Percentiles rank a stretch among this genome's conserved stretches.
Conservation (phyloP, 768 basidiomycete species). For the Clavaria fumosa region DNA sequence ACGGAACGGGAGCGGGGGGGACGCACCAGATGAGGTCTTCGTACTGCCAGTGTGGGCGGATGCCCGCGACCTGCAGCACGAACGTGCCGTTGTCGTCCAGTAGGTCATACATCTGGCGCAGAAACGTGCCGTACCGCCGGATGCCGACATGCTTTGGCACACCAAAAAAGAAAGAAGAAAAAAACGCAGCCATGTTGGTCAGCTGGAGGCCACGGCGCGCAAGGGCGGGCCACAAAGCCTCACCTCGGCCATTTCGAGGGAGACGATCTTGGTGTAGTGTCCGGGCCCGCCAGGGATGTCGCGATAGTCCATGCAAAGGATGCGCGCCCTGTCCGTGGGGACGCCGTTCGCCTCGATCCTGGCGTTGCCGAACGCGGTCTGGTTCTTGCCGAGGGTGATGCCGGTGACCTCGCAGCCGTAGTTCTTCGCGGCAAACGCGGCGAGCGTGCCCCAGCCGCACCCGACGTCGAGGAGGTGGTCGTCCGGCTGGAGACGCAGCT, state of each 20-base stretch:
- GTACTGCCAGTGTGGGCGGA: constrained; percentile 93
- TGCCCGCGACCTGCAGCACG: constrained; percentile 94
- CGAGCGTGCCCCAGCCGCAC: constrained; percentile 94
- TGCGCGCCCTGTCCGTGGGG: constrained; percentile 36
- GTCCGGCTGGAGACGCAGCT: constrained; percentile 73
- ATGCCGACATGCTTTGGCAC: constrained; percentile 75
- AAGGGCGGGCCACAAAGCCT: constrained; percentile 8
- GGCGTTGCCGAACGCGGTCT: constrained; percentile 84
- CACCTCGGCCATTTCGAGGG: constrained; percentile 96
- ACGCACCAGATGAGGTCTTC: constrained; percentile 88
- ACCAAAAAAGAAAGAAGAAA: constrained; percentile 1
- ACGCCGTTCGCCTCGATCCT: constrained; percentile 73
- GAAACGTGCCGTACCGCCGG: constrained; percentile 78
- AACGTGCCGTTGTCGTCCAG: constrained; percentile 90
- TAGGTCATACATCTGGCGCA: constrained; percentile 83
- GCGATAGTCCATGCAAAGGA: constrained; percentile 86
- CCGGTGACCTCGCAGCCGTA: constrained; percentile 94
- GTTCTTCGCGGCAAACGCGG: constrained; percentile 92
- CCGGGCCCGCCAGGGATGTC: constrained; percentile 67
- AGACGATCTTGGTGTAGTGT: constrained; percentile 87
- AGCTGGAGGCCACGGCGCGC: no score
- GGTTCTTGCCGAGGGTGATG: constrained; percentile 82
- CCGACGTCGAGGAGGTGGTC: constrained; percentile 80
- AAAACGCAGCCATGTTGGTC: no score
- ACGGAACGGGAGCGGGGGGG: not conserved